These are phyloP conservation scores for Zygoascus bituminiphila DNA, from an alignment of 805 yeast species.

Conservation along the genomic window DNA sequence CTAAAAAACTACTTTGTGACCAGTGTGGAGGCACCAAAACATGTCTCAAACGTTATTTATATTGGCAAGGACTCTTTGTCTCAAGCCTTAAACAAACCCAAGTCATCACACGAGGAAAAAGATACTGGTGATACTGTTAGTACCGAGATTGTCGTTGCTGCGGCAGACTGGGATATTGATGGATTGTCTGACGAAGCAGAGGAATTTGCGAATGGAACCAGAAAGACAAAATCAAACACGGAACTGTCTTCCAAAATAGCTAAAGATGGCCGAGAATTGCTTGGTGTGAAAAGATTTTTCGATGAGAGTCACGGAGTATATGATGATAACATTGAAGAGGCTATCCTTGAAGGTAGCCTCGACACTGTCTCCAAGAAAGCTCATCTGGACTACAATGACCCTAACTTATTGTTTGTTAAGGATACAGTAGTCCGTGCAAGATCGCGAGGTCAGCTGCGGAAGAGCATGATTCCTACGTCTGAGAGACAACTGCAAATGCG, in stretches of 20 bases:
- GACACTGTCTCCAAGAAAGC: slow-evolving; percentile 18
- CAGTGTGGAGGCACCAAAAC: neutral
- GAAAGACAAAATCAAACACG: neutral
- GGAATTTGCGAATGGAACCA: slow-evolving; percentile 1
- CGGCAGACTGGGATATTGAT: slow-evolving; percentile 72
- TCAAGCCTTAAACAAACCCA: neutral
- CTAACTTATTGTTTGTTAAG: slow-evolving; percentile 60
- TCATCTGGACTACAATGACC: slow-evolving; percentile 79
- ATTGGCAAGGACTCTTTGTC: neutral
- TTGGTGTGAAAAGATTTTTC: neutral
- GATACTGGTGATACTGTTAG: slow-evolving; percentile 8
- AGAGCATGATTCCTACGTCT: slow-evolving; percentile 37
- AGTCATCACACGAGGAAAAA: neutral
- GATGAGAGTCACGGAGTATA: slow-evolving; percentile 9
- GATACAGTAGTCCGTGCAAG: slow-evolving; percentile 20
- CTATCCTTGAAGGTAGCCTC: slow-evolving; percentile 63
- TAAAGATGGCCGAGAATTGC: neutral
- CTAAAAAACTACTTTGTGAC: slow-evolving; percentile 43
- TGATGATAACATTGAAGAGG: slow-evolving; percentile 42
- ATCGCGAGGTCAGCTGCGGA: neutral
- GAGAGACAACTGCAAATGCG: slow-evolving; percentile 49
- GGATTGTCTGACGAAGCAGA: slow-evolving; percentile 1
- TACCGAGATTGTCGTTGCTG: slow-evolving; percentile 41
- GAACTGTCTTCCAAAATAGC: neutral
- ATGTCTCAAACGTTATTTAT: slow-evolving; percentile 2